A percentile compares a stretch with the other conserved stretches of the same genome.
Evolutionary conservation across 2,329 filamentous ascomycete genomes (phyloP).

Genomic region (Juglanconis oblonga): DNA sequence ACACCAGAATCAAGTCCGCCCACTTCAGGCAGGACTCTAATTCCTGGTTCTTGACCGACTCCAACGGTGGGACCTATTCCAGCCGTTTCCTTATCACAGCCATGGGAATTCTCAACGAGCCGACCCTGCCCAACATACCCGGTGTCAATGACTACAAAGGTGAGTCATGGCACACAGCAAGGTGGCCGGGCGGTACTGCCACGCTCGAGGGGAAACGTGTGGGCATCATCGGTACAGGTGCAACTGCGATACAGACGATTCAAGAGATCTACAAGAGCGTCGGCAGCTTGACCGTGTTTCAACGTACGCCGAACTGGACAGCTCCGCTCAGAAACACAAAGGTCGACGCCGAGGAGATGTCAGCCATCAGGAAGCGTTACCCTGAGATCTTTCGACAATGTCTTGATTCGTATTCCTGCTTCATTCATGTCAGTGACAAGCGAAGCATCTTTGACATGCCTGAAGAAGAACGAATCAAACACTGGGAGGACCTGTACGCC

Average conservation of each 20-base stretch:
- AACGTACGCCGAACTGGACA: conserved; percentile 53
- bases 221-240: conserved; percentile 6
- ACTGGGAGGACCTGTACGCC: conserved; percentile 35
- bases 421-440: conserved; percentile 26
- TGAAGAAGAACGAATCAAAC: conserved; percentile 34
- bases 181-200: not conserved
- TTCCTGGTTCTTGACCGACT: not conserved
- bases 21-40: conserved; percentile 16
- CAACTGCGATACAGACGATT: conserved; percentile 4
- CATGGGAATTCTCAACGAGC: conserved; percentile 7
- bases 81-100: not conserved
- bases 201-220: not conserved
- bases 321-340: conserved; percentile 47
- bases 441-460: conserved; percentile 41
- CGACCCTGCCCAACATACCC: conserved; percentile 4
- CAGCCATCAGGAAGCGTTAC: conserved; percentile 30
- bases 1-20: not conserved
- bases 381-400: conserved; percentile 39
- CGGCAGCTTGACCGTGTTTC: conserved; percentile 43
- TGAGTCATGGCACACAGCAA: conserved; percentile 2
- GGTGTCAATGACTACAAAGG: conserved; percentile 4
- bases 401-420: conserved; percentile 47
- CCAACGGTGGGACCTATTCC: not conserved
- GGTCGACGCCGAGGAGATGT: conserved; percentile 43
- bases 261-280: conserved; percentile 16